Conservation (phyloP, 2,329 filamentous ascomycete species). For the Aspergillus amoenus region DNA sequence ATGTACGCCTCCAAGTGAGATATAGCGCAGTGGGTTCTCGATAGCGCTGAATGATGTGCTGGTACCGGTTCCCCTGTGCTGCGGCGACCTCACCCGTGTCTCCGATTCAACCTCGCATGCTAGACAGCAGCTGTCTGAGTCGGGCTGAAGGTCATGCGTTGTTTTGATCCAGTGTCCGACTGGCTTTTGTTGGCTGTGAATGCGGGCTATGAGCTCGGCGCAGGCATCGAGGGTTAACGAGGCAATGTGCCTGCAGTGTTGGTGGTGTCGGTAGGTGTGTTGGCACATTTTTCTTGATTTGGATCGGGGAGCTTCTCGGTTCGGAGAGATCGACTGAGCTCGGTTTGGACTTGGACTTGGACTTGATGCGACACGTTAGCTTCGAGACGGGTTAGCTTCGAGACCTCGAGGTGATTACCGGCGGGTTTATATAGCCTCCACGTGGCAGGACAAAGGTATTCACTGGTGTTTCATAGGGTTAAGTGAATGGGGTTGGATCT, state of each 20-base stretch:
- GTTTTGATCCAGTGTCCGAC: not conserved
- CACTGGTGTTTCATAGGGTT: no score
- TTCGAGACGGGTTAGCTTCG: no score
- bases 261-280: constrained; percentile 28
- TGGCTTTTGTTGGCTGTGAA: constrained; percentile 9
- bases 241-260: constrained; percentile 29
- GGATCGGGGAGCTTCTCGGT: no score
- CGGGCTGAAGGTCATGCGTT: not conserved
- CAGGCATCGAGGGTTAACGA: constrained; percentile 27
- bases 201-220: constrained; percentile 18
- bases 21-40: not conserved
- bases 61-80: not conserved
- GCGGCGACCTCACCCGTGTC: not conserved
- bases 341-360: no score
- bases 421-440: no score
- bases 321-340: no score
- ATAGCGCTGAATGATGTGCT: not conserved
- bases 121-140: not conserved
- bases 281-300: constrained; percentile 22
- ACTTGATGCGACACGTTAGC: no score
- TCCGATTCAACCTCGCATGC: not conserved
- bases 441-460: no score
- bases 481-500: no score
- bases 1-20: not conserved
- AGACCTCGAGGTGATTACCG: no score